Base-by-base conservation (phyloP, 1,284 basidiomycete species). In the Fomitopsis schrenkii region DNA sequence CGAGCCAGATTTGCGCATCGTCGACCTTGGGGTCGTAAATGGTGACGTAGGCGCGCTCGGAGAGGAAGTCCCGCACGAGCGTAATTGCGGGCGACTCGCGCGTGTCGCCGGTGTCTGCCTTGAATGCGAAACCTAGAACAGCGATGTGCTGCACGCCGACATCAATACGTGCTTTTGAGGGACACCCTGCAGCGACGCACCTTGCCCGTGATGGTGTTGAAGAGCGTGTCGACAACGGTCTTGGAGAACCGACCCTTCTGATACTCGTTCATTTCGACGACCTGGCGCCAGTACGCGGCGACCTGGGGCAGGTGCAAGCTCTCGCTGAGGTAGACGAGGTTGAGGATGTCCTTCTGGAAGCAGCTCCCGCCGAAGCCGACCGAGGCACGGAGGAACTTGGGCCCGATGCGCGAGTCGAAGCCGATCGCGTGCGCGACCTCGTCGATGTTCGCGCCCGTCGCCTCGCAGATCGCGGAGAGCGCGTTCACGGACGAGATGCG, bases 261-360 rank as follows among this genome's bases (percentile, higher is more conserved):
- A 77, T 97, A 92, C 78, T 97, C 95, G 78, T 97, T 97, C 91
- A 97, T 91, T 71, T 93, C 89, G 46, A 96, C 94, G 53, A 98
- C 94, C 74, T 95, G 91, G 58, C 85, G 84, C 97, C 97, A 99
- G 83, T 99, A 99, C 45, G 90, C 92, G 52, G 96, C 96, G n/a
- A 99, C 97, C 76, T 97, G 93, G 54, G 95, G 94, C 59, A 99
- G 82, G 76, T 98, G 94, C 63, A 96, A 80, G 66, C 90, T 94
- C 81, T 98, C 95, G 73, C 88, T 92, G 44, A 98, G 85, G 80
- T 99, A 99, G 58, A 98, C 97, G 62, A 99, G 82, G 82, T 99
- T 99, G 70, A 99, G 87, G 74, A 99, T 98, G 75, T 99, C 97
- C 78, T 97, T 97, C 80, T 98, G 95, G 92, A 99, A 99, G 80